Base-by-base conservation (phyloP, 2,329 filamentous ascomycete genomes). In the Phialophora verrucosa region DNA sequence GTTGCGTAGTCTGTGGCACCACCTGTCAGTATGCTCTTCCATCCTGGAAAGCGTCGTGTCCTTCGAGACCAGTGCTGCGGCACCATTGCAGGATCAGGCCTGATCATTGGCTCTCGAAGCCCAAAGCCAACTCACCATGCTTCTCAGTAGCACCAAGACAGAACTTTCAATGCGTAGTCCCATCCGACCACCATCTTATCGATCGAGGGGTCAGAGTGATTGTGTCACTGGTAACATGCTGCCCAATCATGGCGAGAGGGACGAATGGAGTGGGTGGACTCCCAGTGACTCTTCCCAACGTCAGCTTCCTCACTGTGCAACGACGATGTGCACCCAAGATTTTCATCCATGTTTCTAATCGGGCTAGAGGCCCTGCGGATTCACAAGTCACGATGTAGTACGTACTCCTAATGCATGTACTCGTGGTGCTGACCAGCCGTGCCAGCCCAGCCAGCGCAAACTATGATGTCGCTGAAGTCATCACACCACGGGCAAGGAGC, bases 1-100 rank as follows among this genome's bases (percentile, higher is more conserved):
- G 27, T 51, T 51, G 65, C 61, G 65, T 67, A 67, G 50, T 35
- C 51, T 64, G 50, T 64, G 35, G 61, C 51, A 67, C 65, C 20
- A 55, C 12, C 8, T 38, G 42, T 20, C 38, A 32, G 25, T 59
- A 35, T 32, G 38, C n/a, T 49, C 29, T 20, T 20, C 27, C 25
- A 31, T 42, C 59, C 20, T 50, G n/a, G 20, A 11, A 25, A 12
- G 20, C 20, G 25, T 17, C 38, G 4, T 14, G 20, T 51, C 49
- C 49, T 25, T 12, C 49, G 49, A 23, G 23, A 51, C 20, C 49
- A 42, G n/a, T 53, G 42, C 47, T 54, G 59, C 47, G 49, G 47
- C 47, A 38, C 27, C n/a, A 42, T 23, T 8, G 11, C 23, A 20
- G 42, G 17, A 54, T 42, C 10, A 12, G 23, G 23, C 8, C 27